phyloP scores from a whole-genome alignment of 139 green algal genomes.

The Coccomyxa sp. region DNA sequence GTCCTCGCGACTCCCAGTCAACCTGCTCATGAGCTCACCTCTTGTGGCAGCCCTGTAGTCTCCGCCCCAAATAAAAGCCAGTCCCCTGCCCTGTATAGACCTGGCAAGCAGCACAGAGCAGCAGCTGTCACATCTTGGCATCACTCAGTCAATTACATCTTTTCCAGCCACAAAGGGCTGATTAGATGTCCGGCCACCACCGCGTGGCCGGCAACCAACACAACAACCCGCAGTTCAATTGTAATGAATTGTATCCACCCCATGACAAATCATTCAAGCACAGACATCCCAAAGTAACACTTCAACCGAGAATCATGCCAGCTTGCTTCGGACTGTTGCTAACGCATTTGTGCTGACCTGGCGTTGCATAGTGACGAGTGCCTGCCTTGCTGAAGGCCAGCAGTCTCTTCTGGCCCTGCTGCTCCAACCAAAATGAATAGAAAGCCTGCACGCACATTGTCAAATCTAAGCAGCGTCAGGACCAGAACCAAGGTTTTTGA shows the following conservation, averaged over 20 bases:
- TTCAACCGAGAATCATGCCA: background rate
- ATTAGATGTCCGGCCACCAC: background rate
- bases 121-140: no score
- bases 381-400: conserved; percentile 76
- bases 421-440: conserved; percentile 31
- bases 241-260: background rate
- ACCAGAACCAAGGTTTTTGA: background rate
- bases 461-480: background rate
- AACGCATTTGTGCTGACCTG: conserved; percentile 18
- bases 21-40: conserved; percentile 24
- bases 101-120: background rate
- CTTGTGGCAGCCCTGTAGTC: conserved; percentile 64
- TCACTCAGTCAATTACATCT: no score
- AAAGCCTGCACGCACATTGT: conserved; percentile 37
- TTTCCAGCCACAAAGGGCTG: background rate
- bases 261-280: background rate
- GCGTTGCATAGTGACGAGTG: conserved; percentile 41
- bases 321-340: background rate
- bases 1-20: background rate
- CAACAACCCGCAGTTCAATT: no score
- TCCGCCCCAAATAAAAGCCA: conserved; percentile 72
- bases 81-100: conserved; percentile 49
- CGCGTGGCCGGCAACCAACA: background rate
- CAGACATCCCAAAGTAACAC: background rate
- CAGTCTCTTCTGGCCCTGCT: conserved; percentile 47